Base-by-base conservation (phyloP, 352 stramenopile species). In the Phytophthora syringae region DNA sequence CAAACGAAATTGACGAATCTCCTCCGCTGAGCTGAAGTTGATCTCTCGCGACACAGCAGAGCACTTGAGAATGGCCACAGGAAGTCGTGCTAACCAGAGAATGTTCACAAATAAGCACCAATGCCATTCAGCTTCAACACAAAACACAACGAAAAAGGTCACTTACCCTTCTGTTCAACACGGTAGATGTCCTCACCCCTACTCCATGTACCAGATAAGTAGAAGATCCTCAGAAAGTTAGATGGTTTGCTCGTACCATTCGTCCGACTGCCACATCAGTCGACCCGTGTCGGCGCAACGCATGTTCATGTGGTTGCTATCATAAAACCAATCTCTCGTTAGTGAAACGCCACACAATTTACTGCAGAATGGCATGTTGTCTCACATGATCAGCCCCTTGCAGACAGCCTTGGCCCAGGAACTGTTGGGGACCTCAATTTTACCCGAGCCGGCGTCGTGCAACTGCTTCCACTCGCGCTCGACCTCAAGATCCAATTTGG, bases 1-100 rank as follows among this genome's bases (percentile, higher is more conserved):
- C 18, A 99, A 79, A 15, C 91, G 89, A 61, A 99, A 98, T 36
- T 96, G 79, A 21, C 79, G 64, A 61, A 99, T 98, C 65, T 96
- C 76, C 57, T 97, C 78, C 4, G 53, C 60, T 1, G 89, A 98
- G 43, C 87, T 95, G 63, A 99, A 99, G 71, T 97, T 97, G 44
- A 98, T 97, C 62, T 98, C 95, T 15, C 95, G 82, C 6, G 92
- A 97, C 22, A 98, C 94, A 20, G 89, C 88, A 11, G 67, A 73
- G 60, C 93, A 98, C 55, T 95, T 79, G 20, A 98, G 78, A 60
- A 98, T 98, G 28, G 71, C 69, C 16, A 72, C 52, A 7, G 95
- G 94, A 40, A 98, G 69, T 22, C 69, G 76, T 2, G 84, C 88
- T 58, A 40, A 58, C 15, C 22, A 40, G 7, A 15, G 6, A 37